Percentiles rank a stretch among this genome's conserved stretches.
These are phyloP conservation scores for Talaromyces pinophilus DNA, from an alignment of 2,329 filamentous ascomycete genomes.

Conservation along the genomic window DNA sequence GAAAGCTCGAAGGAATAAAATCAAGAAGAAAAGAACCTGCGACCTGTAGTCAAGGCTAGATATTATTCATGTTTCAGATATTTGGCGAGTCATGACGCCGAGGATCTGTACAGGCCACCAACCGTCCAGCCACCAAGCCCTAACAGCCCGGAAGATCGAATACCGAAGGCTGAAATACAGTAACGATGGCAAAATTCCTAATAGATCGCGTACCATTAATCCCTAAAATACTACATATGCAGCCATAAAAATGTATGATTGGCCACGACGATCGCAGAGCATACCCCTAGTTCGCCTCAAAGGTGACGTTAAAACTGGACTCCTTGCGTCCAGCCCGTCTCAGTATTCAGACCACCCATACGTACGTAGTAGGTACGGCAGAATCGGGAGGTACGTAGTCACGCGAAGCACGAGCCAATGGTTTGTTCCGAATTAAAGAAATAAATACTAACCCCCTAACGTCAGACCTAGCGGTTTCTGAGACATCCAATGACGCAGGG, in stretches of 20 bases:
- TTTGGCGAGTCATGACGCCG: neutral
- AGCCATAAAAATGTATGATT: neutral
- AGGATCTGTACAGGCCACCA: neutral
- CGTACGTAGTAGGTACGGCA: neutral
- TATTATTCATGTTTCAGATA: constrained; percentile 7
- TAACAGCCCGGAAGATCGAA: constrained; percentile 1
- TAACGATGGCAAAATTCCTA: neutral
- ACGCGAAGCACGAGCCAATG: constrained; percentile 11
- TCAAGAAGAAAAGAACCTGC: neutral
- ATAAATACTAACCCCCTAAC: neutral
- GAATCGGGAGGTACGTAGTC: neutral
- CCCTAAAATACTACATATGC: neutral
- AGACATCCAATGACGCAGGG: constrained; percentile 12
- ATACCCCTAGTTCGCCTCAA: neutral
- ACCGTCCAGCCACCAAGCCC: neutral
- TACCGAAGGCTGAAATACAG: neutral
- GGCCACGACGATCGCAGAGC: neutral
- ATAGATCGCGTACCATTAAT: neutral
- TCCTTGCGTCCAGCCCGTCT: constrained; percentile 3
- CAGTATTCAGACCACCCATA: neutral
- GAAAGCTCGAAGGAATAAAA: too few relatives aligned
- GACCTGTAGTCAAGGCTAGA: neutral
- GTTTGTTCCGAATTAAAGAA: neutral
- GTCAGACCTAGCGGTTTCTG: neutral
- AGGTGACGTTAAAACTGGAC: neutral